Conservation (phyloP, 1,139 yeast genomes). For the Saccharomyces hybrid region DNA sequence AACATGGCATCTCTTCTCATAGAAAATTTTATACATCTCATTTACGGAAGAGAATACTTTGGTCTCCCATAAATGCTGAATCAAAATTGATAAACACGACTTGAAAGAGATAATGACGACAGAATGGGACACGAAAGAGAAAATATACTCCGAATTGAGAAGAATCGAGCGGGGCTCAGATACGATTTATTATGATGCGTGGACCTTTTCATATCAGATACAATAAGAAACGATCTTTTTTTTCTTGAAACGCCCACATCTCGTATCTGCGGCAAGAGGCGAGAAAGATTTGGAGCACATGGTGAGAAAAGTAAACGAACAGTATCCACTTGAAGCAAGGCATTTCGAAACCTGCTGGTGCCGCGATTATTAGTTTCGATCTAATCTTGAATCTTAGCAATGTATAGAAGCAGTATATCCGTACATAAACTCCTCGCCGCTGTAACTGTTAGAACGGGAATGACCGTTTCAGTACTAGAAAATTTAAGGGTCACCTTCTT, state of each 20-base stretch:
- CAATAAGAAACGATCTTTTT: neutral
- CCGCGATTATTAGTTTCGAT: no score
- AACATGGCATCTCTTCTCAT: no score
- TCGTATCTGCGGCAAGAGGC: neutral
- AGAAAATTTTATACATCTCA: no score
- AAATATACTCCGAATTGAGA: neutral
- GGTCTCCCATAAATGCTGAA: no score
- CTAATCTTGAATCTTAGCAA: no score
- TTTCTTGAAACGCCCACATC: neutral
- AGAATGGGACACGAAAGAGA: neutral
- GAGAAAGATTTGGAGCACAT: neutral
- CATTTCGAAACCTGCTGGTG: no score
- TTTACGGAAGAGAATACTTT: no score
- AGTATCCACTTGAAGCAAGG: no score
- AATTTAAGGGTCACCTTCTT: neutral
- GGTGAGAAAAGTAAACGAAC: neutral
- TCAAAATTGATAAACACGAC: no score
- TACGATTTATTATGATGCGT: neutral
- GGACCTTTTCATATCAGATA: neutral
- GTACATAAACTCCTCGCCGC: no score
- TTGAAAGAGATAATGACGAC: neutral
- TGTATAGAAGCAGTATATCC: no score
- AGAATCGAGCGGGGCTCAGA: neutral
- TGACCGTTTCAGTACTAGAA: neutral
- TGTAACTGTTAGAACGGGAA: no score